These are phyloP conservation scores for Mycena venus DNA, from an alignment of 768 basidiomycete genomes.

Conservation along the genomic window DNA sequence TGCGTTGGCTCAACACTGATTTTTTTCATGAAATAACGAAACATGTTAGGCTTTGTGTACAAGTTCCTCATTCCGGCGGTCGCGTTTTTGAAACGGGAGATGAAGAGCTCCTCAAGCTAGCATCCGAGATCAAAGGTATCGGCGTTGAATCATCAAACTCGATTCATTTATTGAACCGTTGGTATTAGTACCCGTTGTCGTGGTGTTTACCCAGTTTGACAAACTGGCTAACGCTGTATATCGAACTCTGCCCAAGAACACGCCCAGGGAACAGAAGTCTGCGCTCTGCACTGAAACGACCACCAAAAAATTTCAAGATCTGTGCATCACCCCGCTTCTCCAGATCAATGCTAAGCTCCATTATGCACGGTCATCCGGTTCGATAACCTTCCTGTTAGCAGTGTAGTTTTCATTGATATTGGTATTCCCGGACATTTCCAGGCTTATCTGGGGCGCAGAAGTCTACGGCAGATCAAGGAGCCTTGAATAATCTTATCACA, in stretches of 20 bases:
- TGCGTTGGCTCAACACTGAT: neutral
- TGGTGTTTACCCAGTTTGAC: conserved; percentile 20
- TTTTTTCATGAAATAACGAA: too few relatives aligned
- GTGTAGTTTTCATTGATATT: neutral
- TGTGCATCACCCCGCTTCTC: neutral
- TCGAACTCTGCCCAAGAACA: neutral
- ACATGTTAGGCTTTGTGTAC: conserved; percentile 8
- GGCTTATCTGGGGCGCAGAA: too few relatives aligned
- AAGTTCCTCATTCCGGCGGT: neutral
- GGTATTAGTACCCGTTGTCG: conserved; percentile 2
- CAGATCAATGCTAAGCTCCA: neutral
- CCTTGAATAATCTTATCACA: neutral
- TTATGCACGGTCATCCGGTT: neutral
- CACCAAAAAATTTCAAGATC: neutral
- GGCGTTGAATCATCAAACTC: neutral
- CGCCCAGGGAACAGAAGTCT: neutral
- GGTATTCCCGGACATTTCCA: too few relatives aligned
- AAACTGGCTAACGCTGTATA: neutral
- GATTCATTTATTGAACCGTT: neutral
- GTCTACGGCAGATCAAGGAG: neutral
- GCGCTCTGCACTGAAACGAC: neutral
- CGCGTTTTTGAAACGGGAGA: conserved; percentile 12
- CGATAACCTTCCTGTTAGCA: neutral
- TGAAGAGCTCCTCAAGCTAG: neutral
- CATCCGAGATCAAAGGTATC: neutral